These are phyloP conservation scores for Porcisia deanei DNA, from an alignment of 208 protist species.

Conservation along the genomic window DNA sequence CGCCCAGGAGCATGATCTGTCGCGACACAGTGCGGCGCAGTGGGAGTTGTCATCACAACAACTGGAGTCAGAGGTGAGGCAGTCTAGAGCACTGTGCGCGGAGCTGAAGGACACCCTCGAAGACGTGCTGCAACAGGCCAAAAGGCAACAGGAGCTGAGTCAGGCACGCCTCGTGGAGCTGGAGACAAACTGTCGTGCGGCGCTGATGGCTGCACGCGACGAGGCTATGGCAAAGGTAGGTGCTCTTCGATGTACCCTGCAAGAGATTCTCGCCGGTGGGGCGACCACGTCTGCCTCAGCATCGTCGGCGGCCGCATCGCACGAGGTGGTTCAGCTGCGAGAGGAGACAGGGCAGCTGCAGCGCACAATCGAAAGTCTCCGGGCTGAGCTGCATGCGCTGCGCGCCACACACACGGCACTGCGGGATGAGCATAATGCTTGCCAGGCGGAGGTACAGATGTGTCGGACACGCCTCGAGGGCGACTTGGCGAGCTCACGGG, in stretches of 20 bases:
- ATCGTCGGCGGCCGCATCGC: constrained; percentile 2
- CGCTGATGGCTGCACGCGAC: constrained; percentile 17
- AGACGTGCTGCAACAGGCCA: constrained; percentile 23
- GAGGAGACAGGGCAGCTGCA: background rate
- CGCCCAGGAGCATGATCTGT: constrained; percentile 38
- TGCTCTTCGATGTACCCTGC: constrained; percentile 16
- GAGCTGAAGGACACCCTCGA: constrained; percentile 19
- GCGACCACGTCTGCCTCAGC: background rate
- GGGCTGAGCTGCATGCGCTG: constrained; percentile 19
- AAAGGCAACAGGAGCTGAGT: constrained; percentile 17
- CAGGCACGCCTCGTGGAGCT: constrained; percentile 20
- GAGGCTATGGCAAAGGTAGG: constrained; percentile 13
- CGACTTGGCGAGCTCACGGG: constrained; percentile 18
- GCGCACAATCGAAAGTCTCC: background rate
- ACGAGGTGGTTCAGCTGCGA: constrained; percentile 7
- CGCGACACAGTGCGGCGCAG: constrained; percentile 33
- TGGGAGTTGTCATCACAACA: constrained; percentile 38
- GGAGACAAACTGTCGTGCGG: constrained; percentile 18
- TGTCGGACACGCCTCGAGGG: constrained; percentile 10
- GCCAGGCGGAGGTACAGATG: constrained; percentile 11
- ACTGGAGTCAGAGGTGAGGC: constrained; percentile 28
- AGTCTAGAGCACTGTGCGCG: constrained; percentile 17
- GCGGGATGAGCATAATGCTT: constrained; percentile 22
- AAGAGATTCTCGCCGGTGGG: background rate
- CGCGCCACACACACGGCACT: constrained; percentile 17